Evolutionary conservation across 345 rosid genomes (phyloP).

Genomic region (Ceriops zippeliana): DNA sequence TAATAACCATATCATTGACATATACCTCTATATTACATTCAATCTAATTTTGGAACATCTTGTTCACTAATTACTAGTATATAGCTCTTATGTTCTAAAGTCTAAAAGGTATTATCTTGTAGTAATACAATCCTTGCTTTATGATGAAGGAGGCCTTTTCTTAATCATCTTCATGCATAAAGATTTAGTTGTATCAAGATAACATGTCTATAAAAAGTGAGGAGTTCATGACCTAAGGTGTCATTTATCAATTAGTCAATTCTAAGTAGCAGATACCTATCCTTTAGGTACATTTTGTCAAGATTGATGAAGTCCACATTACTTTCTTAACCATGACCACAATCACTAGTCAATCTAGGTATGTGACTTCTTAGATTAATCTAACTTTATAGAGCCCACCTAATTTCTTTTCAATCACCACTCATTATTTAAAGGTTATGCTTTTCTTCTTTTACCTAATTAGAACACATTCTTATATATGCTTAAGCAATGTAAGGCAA

Average conservation of each 20-base stretch:
- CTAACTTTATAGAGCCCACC: too few species aligned
- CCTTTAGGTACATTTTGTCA: not conserved
- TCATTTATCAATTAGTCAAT: not conserved
- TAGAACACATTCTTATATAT: too few species aligned
- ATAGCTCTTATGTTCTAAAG: not conserved
- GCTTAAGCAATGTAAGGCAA: too few species aligned
- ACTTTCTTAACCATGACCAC: not conserved
- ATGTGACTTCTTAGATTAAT: too few species aligned
- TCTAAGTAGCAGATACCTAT: not conserved
- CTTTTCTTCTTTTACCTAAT: too few species aligned
- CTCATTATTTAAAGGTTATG: too few species aligned
- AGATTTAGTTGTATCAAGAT: not conserved
- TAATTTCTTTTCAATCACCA: too few species aligned
- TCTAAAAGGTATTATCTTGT: not conserved
- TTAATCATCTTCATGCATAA: not conserved
- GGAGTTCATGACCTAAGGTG: not conserved
- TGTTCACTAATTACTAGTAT: too few species aligned
- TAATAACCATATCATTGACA: too few species aligned
- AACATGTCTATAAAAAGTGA: not conserved
- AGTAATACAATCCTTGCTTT: not conserved
- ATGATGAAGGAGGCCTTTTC: not conserved
- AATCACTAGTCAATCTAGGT: not conserved
- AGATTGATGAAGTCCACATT: not conserved
- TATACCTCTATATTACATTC: too few species aligned
- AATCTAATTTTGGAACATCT: too few species aligned